Base-by-base conservation (phyloP, 106 monocot genomes). In the Dendrobium huoshanense region DNA sequence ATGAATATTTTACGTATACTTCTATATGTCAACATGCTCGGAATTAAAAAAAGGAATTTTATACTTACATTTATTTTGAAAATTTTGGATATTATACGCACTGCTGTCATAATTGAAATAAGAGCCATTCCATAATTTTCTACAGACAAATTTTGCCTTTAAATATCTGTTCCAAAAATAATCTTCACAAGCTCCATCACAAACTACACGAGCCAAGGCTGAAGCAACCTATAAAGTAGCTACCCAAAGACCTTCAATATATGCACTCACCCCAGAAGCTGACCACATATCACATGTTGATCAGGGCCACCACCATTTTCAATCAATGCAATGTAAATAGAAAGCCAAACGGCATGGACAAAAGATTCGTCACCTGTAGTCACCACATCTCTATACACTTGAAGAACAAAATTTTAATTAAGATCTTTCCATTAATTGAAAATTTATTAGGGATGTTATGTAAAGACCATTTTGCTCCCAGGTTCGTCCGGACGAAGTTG, bases 81-180 rank as follows among this genome's bases (percentile, higher is more conserved):
- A 2, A 37, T 3, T 2, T 37, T 37, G 37, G 37, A 3, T 37
- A 37, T 37, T 37, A 37, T 37, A 37, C 3, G 31, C 85, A 73
- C 88, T 92, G 31, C 85, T 83, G 79, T 94, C 94, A 81, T 97
- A 97, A 82, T 90, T 86, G 70, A 94, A 97, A 80, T 97, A 97
- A 51, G 94, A 87, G 67, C 97, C 97, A 86, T 94, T 94, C 95
- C 95, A 96, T 20, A 96, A 65, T 77, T 85, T 85, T 61, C 75
- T 79, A 84, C 93, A 93, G 7, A 91, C 94, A 67, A 74, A 4
- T 80, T 92, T 94, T 20, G 94, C 94, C 67, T 77, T 92, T 45
- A 56, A 75, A 79, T 79, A 97, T 67, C 85, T 94, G 11, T 85
- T 78, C 87, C 85, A 88, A n/a, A 97, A 97, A 75, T 85, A 79